Conservation (phyloP, 2,329 filamentous ascomycete genomes). For the Apiospora rasikravindrae region DNA sequence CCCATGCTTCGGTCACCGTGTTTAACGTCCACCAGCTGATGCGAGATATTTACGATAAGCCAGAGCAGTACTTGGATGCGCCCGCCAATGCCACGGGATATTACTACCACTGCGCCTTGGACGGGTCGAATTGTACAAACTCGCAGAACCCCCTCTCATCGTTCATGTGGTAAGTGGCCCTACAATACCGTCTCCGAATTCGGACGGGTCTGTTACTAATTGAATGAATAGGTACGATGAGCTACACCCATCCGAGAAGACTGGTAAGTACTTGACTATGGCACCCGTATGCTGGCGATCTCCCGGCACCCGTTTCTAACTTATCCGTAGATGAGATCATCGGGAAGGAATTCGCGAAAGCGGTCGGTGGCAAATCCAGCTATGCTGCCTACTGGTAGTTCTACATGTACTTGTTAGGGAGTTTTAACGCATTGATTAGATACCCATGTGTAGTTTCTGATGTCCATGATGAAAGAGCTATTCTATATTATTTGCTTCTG, state of each 20-base stretch:
- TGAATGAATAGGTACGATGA: constrained; percentile 59
- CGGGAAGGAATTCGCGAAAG: neutral
- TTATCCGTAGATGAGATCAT: neutral
- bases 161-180: constrained; percentile 65
- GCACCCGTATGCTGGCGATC: rapidly evolving
- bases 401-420: neutral
- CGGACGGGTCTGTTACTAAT: constrained; percentile 17
- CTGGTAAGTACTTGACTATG: constrained; percentile 50
- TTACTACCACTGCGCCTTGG: constrained; percentile 57
- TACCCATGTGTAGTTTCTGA: too few species aligned
- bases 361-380: constrained; percentile 11
- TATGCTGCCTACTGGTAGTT: constrained; percentile 13
- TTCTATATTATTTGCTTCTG: too few species aligned
- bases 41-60: constrained; percentile 67
- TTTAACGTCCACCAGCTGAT: constrained; percentile 72
- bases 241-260: constrained; percentile 72
- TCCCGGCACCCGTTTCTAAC: neutral
- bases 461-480: too few species aligned
- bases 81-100: constrained; percentile 67
- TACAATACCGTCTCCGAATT: neutral
- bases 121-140: constrained; percentile 41
- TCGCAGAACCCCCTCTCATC: constrained; percentile 55
- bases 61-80: constrained; percentile 63
- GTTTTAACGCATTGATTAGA: neutral
- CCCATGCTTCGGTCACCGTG: constrained; percentile 65